A percentile compares a stretch with the other conserved stretches of the same genome.
Evolutionary conservation across 139 green algal species (phyloP).

Genomic region (Coelastrella sp.): DNA sequence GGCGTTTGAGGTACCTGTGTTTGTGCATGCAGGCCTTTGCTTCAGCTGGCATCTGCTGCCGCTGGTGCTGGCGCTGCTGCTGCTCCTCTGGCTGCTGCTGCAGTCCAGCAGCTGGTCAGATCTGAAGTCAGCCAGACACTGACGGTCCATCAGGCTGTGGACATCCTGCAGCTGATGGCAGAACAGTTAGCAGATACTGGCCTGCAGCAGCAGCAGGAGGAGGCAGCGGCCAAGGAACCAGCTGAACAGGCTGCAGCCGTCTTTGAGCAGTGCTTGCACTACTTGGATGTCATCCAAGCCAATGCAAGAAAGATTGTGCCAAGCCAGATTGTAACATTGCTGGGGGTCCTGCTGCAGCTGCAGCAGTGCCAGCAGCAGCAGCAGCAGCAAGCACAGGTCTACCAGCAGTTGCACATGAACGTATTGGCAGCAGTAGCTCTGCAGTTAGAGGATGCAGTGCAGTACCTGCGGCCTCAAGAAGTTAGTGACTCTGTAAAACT

Average conservation of each 20-base stretch:
- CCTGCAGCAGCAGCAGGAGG: slow-evolving; percentile 18
- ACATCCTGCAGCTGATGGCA: not conserved
- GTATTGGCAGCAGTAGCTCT: slow-evolving; percentile 14
- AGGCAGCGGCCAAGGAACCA: not conserved
- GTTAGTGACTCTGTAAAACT: not conserved
- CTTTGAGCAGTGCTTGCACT: slow-evolving; percentile 12
- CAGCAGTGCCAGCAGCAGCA: slow-evolving; percentile 39
- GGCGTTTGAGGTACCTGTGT: not conserved
- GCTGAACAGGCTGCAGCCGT: not conserved
- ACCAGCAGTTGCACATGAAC: not conserved
- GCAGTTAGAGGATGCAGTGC: slow-evolving; percentile 24
- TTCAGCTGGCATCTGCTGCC: slow-evolving; percentile 22
- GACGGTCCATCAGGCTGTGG: not conserved
- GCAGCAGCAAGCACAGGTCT: not conserved
- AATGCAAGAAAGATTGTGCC: not conserved
- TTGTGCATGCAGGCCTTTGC: slow-evolving; percentile 4
- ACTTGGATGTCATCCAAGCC: not conserved
- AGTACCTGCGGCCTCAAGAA: not conserved
- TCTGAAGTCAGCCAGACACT: not conserved
- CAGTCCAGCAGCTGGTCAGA: not conserved
- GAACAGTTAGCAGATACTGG: not conserved
- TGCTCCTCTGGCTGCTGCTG: not conserved
- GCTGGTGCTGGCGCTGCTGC: not conserved
- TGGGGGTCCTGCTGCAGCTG: slow-evolving; percentile 10
- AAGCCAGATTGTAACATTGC: slow-evolving; percentile 2